A percentile compares a stretch with the other conserved stretches of the same genome.
These are phyloP conservation scores for Leccinum olivaceopallidum DNA, from an alignment of 768 basidiomycete species.

Conservation along the genomic window DNA sequence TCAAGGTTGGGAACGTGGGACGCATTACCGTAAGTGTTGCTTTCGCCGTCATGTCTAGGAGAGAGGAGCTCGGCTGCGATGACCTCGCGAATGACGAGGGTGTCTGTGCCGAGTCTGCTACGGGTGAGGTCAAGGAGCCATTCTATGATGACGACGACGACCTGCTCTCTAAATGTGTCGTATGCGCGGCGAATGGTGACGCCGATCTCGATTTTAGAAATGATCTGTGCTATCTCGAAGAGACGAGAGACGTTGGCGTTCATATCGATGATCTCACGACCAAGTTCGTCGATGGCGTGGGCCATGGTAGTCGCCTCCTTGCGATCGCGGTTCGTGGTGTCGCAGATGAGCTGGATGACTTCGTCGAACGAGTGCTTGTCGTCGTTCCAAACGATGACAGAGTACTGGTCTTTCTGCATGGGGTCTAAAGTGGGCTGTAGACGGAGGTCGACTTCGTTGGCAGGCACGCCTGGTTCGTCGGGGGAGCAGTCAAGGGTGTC, in stretches of 20 bases:
- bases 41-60: constrained; percentile 52
- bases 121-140: constrained; percentile 83
- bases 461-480: constrained; percentile 69
- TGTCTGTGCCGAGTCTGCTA: constrained; percentile 66
- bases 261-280: constrained; percentile 83
- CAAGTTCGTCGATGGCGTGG: constrained; percentile 70
- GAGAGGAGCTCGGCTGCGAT: constrained; percentile 69
- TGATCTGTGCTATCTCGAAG: constrained; percentile 75
- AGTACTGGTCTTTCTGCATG: constrained; percentile 76
- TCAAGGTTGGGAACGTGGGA: constrained; percentile 38
- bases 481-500: constrained; percentile 83
- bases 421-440: constrained; percentile 77
- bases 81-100: constrained; percentile 67
- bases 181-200: constrained; percentile 86
- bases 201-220: constrained; percentile 87
- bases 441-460: constrained; percentile 67
- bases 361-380: constrained; percentile 96
- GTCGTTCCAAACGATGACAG: constrained; percentile 92
- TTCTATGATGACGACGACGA: constrained; percentile 80
- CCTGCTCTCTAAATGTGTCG: constrained; percentile 88
- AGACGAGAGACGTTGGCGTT: constrained; percentile 52
- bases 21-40: constrained; percentile 43
- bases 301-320: constrained; percentile 60
- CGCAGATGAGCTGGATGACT: constrained; percentile 71
- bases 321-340: constrained; percentile 47